These are phyloP conservation scores for Blastobotrys buckinghamii DNA, from an alignment of 1,139 yeast genomes.

Conservation along the genomic window DNA sequence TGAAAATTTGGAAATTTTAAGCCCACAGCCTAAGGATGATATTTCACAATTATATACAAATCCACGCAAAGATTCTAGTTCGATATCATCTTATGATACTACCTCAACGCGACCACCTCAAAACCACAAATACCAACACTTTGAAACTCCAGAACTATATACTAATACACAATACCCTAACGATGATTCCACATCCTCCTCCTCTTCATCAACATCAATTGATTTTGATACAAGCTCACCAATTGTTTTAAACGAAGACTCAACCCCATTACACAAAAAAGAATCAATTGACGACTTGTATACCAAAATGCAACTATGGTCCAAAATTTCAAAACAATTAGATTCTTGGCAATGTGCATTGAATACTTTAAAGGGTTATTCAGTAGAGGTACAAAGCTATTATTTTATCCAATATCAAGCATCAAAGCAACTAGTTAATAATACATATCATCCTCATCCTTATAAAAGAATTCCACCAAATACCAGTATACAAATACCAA, in stretches of 20 bases:
- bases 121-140: no score
- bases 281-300: neutral
- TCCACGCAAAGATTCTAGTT: no score
- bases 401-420: conserved; percentile 4
- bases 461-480: neutral
- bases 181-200: no score
- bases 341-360: conserved; percentile 7
- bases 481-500: no score
- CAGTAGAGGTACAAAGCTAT: neutral
- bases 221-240: neutral
- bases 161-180: no score
- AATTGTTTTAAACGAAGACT: neutral
- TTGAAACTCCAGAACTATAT: no score
- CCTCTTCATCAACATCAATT: no score
- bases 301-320: conserved; percentile 3
- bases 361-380: neutral
- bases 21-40: no score
- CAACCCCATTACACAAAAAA: neutral
- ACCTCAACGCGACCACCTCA: no score
- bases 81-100: no score
- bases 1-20: no score
- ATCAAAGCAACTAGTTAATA: neutral
- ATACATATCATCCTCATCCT: neutral
- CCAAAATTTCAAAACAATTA: conserved; percentile 5
- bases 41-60: no score